Conservation (phyloP, 2,329 filamentous ascomycete species). For the Ophiostoma quercus region DNA sequence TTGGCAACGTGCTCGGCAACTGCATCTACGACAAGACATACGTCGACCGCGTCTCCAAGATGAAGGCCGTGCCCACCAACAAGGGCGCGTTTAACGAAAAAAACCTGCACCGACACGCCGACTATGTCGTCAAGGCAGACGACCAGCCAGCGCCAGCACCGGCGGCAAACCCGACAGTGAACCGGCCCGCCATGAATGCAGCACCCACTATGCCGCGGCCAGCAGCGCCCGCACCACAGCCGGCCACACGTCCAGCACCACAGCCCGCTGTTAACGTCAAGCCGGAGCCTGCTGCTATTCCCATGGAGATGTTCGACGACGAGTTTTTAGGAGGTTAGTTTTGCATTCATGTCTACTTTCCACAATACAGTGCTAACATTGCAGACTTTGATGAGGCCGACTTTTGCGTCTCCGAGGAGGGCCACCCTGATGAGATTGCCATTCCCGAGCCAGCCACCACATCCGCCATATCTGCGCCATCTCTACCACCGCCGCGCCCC, state of each 20-base stretch:
- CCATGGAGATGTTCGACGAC: conserved; percentile 33
- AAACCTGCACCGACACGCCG: conserved; percentile 75
- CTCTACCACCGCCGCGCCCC: conserved; percentile 26
- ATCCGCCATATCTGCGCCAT: conserved; percentile 25
- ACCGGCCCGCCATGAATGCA: not conserved
- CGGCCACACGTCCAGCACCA: not conserved
- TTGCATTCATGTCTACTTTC: not conserved
- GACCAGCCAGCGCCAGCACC: conserved; percentile 29
- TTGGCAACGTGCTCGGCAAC: conserved; percentile 96
- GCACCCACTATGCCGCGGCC: not conserved
- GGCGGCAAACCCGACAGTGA: conserved; percentile 5
- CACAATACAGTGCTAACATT: not conserved
- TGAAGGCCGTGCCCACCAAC: conserved; percentile 67
- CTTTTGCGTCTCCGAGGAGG: conserved; percentile 59
- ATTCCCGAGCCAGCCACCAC: conserved; percentile 40
- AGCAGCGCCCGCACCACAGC: conserved; percentile 7
- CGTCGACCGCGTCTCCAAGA: conserved; percentile 78
- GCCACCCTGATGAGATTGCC: conserved; percentile 71
- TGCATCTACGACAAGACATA: conserved; percentile 98
- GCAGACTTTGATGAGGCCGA: conserved; percentile 72
- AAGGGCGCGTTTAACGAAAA: conserved; percentile 63
- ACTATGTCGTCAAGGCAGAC: conserved; percentile 61
- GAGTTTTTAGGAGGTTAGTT: conserved; percentile 46
- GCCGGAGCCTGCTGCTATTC: not conserved
- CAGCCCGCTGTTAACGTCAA: conserved; percentile 13